These are phyloP conservation scores for Leishmania aethiopica DNA, from an alignment of 208 protist genomes.

Conservation along the genomic window DNA sequence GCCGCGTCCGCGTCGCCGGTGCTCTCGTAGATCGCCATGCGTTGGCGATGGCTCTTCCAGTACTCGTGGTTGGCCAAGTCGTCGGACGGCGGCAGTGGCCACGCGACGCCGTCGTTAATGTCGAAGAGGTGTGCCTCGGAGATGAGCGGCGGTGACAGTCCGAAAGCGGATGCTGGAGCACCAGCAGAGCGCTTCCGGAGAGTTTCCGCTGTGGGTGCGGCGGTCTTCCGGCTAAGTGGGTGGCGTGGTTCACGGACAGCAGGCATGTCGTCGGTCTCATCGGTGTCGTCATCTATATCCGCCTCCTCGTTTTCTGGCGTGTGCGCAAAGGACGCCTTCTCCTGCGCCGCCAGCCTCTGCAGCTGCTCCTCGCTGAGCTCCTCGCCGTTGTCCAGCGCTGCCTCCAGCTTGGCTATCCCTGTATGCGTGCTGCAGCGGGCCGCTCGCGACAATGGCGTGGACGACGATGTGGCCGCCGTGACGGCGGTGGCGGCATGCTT, in stretches of 20 bases:
- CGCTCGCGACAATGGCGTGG: not conserved
- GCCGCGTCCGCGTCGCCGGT: slow-evolving; percentile 31
- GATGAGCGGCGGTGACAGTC: slow-evolving; percentile 36
- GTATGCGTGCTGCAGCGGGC: not conserved
- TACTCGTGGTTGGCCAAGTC: slow-evolving; percentile 66
- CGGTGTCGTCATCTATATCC: slow-evolving; percentile 10
- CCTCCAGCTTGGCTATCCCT: slow-evolving; percentile 15
- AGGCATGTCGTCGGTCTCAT: not conserved
- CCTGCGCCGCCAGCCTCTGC: slow-evolving; percentile 21
- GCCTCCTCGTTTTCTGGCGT: slow-evolving; percentile 5
- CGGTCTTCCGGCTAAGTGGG: not conserved
- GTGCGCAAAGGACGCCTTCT: slow-evolving; percentile 5
- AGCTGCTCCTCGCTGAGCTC: slow-evolving; percentile 39
- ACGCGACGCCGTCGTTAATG: slow-evolving; percentile 81
- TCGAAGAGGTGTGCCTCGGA: slow-evolving; percentile 82
- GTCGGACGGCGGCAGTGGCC: slow-evolving; percentile 65
- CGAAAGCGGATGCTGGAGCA: not conserved
- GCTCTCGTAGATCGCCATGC: slow-evolving; percentile 77
- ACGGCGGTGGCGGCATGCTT: no score
- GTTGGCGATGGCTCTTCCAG: slow-evolving; percentile 61
- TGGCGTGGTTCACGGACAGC: not conserved
- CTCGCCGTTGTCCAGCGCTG: slow-evolving; percentile 21
- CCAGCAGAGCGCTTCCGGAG: not conserved
- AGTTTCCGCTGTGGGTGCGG: not conserved
- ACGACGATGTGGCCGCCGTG: not conserved